Percentiles rank a stretch among this genome's conserved stretches.
Conservation (phyloP, 1,284 basidiomycete genomes). For the Apiotrichum laibachii region DNA sequence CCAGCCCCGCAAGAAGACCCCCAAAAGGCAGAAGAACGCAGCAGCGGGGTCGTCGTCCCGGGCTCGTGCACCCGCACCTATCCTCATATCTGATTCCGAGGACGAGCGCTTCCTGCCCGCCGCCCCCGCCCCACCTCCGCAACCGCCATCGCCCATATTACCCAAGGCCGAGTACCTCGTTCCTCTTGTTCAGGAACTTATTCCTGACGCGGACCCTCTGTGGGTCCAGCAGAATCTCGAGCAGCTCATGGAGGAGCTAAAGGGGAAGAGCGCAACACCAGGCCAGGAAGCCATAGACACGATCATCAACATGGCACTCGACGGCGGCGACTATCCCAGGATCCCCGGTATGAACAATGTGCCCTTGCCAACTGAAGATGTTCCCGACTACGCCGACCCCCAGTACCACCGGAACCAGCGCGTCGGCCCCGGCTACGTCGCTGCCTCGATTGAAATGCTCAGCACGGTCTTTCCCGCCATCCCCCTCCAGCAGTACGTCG, state of each 20-base stretch:
- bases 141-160: slow-evolving; percentile 1
- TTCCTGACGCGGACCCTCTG: slow-evolving; percentile 38
- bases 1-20: too few species aligned
- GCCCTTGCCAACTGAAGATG: slow-evolving; percentile 4
- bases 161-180: slow-evolving; percentile 26
- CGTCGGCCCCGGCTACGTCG: neutral
- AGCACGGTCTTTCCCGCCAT: slow-evolving; percentile 7
- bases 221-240: slow-evolving; percentile 23
- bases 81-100: neutral
- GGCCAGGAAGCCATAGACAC: slow-evolving; percentile 18
- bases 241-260: slow-evolving; percentile 11
- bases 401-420: slow-evolving; percentile 21
- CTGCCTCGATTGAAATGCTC: slow-evolving; percentile 1
- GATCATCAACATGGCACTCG: slow-evolving; percentile 32
- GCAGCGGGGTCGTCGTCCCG: neutral
- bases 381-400: slow-evolving; percentile 18
- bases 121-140: neutral
- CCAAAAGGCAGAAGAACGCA: neutral
- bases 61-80: neutral
- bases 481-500: slow-evolving; percentile 24
- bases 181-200: slow-evolving; percentile 35
- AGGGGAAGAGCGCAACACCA: slow-evolving; percentile 6
- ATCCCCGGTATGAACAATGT: slow-evolving; percentile 6
- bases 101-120: neutral
- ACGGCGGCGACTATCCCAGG: slow-evolving; percentile 37